phyloP scores from a whole-genome alignment of 2,329 filamentous ascomycete species.

The Aurifilum marmelostoma region DNA sequence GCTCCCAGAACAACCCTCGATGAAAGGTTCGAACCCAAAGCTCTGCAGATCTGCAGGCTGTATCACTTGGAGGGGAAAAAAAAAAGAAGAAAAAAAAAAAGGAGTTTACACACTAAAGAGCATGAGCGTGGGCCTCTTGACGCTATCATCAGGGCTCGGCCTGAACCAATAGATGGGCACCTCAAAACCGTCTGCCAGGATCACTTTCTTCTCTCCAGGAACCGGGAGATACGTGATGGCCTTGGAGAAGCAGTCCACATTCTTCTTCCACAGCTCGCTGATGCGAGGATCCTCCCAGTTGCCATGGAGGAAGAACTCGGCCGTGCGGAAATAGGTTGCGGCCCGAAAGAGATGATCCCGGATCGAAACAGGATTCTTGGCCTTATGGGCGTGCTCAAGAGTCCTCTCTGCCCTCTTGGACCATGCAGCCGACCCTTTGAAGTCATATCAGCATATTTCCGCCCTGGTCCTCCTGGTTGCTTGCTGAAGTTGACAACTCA shows the following conservation, averaged over 20 bases:
- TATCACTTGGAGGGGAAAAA: too few species aligned
- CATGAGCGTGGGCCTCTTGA: slow-evolving; percentile 39
- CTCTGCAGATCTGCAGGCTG: too few species aligned
- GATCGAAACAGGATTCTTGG: slow-evolving; percentile 9
- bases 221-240: slow-evolving; percentile 41
- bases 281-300: slow-evolving; percentile 47
- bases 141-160: slow-evolving; percentile 30
- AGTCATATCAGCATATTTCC: background rate
- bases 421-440: background rate
- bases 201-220: slow-evolving; percentile 41
- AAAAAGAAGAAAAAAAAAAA: too few species aligned
- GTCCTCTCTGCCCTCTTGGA: slow-evolving; percentile 8
- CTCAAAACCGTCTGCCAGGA: slow-evolving; percentile 35
- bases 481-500: background rate
- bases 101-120: slow-evolving; percentile 33
- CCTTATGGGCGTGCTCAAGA: background rate
- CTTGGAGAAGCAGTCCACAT: slow-evolving; percentile 43
- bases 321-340: slow-evolving; percentile 46
- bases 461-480: background rate
- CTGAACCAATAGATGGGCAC: slow-evolving; percentile 32
- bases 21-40: background rate
- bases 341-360: slow-evolving; percentile 39
- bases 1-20: background rate
- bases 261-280: slow-evolving; percentile 41
- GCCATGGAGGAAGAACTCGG: slow-evolving; percentile 47